These are phyloP conservation scores for Gloeostereum incarnatum DNA, from an alignment of 768 basidiomycete species.

Conservation along the genomic window DNA sequence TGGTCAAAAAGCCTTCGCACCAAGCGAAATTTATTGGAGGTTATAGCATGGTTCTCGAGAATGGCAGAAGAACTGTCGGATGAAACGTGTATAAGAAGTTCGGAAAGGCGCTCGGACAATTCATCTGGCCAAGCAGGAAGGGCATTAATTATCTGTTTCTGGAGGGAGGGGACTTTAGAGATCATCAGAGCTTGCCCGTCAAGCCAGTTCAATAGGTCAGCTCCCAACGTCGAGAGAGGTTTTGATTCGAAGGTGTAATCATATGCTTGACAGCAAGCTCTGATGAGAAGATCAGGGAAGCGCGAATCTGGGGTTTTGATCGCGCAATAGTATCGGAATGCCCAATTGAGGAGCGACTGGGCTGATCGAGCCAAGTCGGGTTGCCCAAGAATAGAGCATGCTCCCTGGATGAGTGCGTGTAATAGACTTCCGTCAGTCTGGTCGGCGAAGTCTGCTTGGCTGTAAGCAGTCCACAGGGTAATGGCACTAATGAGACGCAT, in stretches of 20 bases:
- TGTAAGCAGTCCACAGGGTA: conserved; percentile 63
- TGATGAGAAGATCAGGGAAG: conserved; percentile 60
- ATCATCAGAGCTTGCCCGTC: conserved; percentile 43
- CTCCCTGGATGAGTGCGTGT: conserved; percentile 58
- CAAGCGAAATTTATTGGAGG: conserved; percentile 70
- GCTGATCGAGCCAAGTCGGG: conserved; percentile 57
- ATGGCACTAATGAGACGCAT: conserved; percentile 64
- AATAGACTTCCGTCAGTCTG: conserved; percentile 48
- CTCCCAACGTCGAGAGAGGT: conserved; percentile 24
- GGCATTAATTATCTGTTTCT: conserved; percentile 39
- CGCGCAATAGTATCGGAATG: conserved; percentile 42
- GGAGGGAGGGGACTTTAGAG: conserved; percentile 24
- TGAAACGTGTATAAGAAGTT: conserved; percentile 35
- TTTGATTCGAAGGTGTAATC: conserved; percentile 34
- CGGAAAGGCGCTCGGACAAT: conserved; percentile 36
- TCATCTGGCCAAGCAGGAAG: conserved; percentile 72
- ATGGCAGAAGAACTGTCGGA: conserved; percentile 39
- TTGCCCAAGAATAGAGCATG: conserved; percentile 56
- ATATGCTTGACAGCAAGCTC: conserved; percentile 52
- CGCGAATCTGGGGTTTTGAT: conserved; percentile 32
- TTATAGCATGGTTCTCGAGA: conserved; percentile 49
- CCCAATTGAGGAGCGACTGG: conserved; percentile 77
- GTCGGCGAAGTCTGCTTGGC: conserved; percentile 44
- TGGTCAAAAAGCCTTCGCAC: conserved; percentile 55
- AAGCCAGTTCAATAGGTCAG: conserved; percentile 52